Conservation (phyloP, 2,329 filamentous ascomycete genomes). For the Dendryphion nanum region DNA sequence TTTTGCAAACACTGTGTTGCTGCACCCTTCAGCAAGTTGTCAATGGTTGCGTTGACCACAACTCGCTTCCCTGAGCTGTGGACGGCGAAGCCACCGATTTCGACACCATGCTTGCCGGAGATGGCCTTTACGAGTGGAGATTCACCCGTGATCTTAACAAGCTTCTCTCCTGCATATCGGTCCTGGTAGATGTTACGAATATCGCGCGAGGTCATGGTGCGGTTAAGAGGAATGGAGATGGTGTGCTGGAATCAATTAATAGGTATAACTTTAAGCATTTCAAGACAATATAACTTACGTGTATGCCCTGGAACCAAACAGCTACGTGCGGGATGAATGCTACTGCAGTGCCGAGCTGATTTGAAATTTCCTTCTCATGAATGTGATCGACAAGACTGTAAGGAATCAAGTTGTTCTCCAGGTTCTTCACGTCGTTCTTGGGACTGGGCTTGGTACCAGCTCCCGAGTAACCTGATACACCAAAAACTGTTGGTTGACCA, state of each 20-base stretch:
- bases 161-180: constrained; percentile 90
- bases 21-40: constrained; percentile 91
- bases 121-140: constrained; percentile 83
- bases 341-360: constrained; percentile 70
- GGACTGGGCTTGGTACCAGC: constrained; percentile 91
- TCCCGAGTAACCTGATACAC: constrained; percentile 90
- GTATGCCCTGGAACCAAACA: constrained; percentile 96
- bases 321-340: constrained; percentile 93
- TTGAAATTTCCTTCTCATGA: constrained; percentile 86
- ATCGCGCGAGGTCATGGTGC: constrained; percentile 85
- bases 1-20: constrained; percentile 93
- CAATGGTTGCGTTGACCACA: constrained; percentile 91
- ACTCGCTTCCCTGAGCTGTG: constrained; percentile 85
- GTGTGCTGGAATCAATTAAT: too few relatives aligned
- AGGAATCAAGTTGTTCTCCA: constrained; percentile 84
- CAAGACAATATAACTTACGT: too few relatives aligned
- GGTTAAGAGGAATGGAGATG: constrained; percentile 82
- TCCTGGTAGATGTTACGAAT: constrained; percentile 95
- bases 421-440: constrained; percentile 84
- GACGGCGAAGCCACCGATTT: constrained; percentile 95
- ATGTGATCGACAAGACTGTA: constrained; percentile 93
- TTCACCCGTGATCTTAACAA: constrained; percentile 90
- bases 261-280: too few relatives aligned
- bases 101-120: constrained; percentile 78
- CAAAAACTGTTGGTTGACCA: constrained; percentile 79